phyloP scores from a whole-genome alignment of 2,329 filamentous ascomycete species.

The Diaporthe longicolla region DNA sequence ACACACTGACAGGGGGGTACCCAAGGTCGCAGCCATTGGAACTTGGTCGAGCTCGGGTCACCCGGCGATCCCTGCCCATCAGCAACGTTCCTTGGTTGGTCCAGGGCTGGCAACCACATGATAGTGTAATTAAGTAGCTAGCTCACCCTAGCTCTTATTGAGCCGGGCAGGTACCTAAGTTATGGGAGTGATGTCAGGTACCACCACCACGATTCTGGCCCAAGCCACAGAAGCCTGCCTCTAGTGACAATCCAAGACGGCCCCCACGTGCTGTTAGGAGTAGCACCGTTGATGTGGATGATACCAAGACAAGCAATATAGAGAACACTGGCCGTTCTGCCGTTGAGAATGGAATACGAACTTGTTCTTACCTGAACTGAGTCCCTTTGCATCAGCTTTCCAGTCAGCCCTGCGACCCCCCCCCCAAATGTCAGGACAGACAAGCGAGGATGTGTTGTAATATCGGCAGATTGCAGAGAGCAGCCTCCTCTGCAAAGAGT shows the following conservation, averaged over 20 bases:
- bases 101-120: neutral
- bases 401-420: too few relatives aligned
- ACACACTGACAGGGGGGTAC: conserved; percentile 27
- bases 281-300: neutral
- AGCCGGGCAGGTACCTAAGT: neutral
- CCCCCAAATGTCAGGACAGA: neutral
- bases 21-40: conserved; percentile 32
- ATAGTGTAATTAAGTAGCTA: neutral
- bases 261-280: neutral
- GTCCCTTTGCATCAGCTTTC: neutral
- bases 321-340: too few relatives aligned
- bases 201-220: neutral
- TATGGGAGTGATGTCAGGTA: neutral
- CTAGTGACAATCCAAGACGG: conserved; percentile 26
- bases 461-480: neutral
- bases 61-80: conserved; percentile 5
- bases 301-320: neutral
- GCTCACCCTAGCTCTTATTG: conserved; percentile 20
- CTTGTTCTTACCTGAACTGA: neutral
- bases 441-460: neutral
- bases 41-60: conserved; percentile 32
- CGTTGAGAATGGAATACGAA: too few relatives aligned
- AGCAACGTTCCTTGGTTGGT: neutral
- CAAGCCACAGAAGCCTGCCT: neutral
- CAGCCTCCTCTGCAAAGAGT: neutral